A percentile compares a stretch with the other conserved stretches of the same genome.
phyloP scores from a whole-genome alignment of 202 grass and related monocot species.

The Zizania palustris region DNA sequence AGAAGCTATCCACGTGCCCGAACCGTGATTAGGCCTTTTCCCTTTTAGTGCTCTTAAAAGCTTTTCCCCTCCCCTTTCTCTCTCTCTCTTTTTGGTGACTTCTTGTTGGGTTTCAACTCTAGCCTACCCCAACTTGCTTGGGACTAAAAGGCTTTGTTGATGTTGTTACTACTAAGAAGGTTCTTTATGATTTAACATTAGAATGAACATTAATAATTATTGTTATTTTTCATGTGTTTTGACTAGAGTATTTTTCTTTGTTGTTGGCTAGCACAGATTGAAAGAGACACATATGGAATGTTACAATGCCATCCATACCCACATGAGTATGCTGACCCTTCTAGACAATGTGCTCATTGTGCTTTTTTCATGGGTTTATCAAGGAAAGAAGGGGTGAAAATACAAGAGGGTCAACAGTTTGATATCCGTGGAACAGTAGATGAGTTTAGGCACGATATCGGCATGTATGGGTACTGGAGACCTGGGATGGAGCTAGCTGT shows the following conservation, averaged over 20 bases:
- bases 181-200: not conserved
- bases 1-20: too few relatives aligned
- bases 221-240: slow-evolving; percentile 22
- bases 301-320: slow-evolving; percentile 97
- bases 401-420: slow-evolving; percentile 93
- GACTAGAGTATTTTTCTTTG: slow-evolving; percentile 4
- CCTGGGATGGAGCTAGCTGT: slow-evolving; percentile 94
- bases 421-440: slow-evolving; percentile 96
- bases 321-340: slow-evolving; percentile 72
- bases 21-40: too few relatives aligned
- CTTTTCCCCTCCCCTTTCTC: too few relatives aligned
- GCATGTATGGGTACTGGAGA: slow-evolving; percentile 85
- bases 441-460: slow-evolving; percentile 80
- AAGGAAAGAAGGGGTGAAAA: slow-evolving; percentile 79
- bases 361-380: slow-evolving; percentile 97
- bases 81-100: too few relatives aligned
- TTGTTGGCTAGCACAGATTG: slow-evolving; percentile 60
- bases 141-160: too few relatives aligned
- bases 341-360: slow-evolving; percentile 77
- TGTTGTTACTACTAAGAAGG: not conserved
- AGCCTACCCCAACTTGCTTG: too few relatives aligned
- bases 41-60: too few relatives aligned
- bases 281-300: slow-evolving; percentile 87
- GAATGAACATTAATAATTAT: not conserved
- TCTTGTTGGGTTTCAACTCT: too few relatives aligned